Evolutionary conservation across 371 early-diverging fungal species (phyloP).

Genomic region (Dentiscutata heterogama): DNA sequence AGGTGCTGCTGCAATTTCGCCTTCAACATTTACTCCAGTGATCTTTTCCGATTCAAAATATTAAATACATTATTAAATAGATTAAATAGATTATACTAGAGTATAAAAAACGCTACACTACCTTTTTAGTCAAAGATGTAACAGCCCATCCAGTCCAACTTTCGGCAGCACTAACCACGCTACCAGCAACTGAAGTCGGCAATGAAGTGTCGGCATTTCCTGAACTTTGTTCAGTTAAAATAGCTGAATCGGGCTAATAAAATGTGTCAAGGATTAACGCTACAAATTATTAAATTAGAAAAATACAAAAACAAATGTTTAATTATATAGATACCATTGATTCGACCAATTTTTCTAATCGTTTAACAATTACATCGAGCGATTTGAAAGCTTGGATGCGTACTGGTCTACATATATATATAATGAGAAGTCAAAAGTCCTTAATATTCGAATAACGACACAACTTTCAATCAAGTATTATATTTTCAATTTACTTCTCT

Average conservation of each 20-base stretch:
- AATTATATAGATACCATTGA: slow-evolving; percentile 66
- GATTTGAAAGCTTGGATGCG: slow-evolving; percentile 86
- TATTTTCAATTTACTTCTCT: slow-evolving; percentile 71
- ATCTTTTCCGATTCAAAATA: slow-evolving; percentile 24
- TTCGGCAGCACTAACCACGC: slow-evolving; percentile 51
- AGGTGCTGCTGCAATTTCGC: slow-evolving; percentile 23
- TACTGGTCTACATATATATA: slow-evolving; percentile 64
- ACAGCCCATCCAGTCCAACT: slow-evolving; percentile 85
- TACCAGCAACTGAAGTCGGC: slow-evolving; percentile 5
- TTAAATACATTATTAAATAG: not conserved
- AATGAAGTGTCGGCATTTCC: not conserved
- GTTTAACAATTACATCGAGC: slow-evolving; percentile 69
- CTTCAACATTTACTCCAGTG: slow-evolving; percentile 24
- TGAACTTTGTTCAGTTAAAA: slow-evolving; percentile 46
- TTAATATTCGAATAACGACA: not conserved
- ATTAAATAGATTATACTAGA: not conserved
- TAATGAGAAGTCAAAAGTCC: not conserved
- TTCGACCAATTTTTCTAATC: slow-evolving; percentile 74
- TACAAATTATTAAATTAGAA: not conserved
- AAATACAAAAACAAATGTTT: not conserved
- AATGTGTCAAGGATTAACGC: not conserved
- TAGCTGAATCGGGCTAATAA: slow-evolving; percentile 48
- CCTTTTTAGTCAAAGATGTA: slow-evolving; percentile 67
- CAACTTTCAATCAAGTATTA: not conserved
- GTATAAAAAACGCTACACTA: slow-evolving; percentile 14